Evolutionary conservation across 495 filamentous ascomycete species (phyloP).

Genomic region (Darksidea phi): DNA sequence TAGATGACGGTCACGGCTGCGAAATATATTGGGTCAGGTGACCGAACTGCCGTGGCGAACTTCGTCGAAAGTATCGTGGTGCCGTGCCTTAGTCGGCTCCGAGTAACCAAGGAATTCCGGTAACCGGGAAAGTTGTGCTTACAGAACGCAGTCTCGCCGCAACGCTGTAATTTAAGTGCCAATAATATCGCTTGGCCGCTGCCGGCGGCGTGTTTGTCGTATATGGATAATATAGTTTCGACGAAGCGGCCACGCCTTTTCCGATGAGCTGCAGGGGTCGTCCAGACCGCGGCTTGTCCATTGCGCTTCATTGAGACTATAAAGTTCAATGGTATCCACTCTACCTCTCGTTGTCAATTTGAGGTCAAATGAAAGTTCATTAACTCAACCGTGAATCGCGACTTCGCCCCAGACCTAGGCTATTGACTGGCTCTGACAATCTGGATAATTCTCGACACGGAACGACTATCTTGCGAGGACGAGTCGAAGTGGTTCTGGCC

Average conservation of each 20-base stretch:
- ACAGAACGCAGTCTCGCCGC: slow-evolving; percentile 34
- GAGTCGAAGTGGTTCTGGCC: slow-evolving; percentile 64
- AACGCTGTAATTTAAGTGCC: slow-evolving; percentile 31
- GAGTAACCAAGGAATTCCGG: slow-evolving; percentile 3
- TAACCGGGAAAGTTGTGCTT: slow-evolving; percentile 27
- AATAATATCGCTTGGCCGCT: slow-evolving; percentile 10
- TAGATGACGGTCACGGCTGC: slow-evolving; percentile 29
- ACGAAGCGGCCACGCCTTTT: slow-evolving; percentile 9
- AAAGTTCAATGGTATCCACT: slow-evolving; percentile 24
- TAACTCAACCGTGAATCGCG: slow-evolving; percentile 17
- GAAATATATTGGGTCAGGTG: slow-evolving; percentile 35
- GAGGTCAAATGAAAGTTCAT: slow-evolving; percentile 34
- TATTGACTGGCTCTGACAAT: slow-evolving; percentile 20
- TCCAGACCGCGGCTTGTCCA: slow-evolving; percentile 21
- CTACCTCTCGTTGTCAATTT: slow-evolving; percentile 26
- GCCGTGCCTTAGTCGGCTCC: not conserved
- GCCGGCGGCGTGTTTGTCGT: slow-evolving; percentile 2
- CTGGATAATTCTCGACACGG: slow-evolving; percentile 35
- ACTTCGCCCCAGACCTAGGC: slow-evolving; percentile 24
- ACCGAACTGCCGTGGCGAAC: slow-evolving; percentile 16
- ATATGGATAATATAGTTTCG: slow-evolving; percentile 26
- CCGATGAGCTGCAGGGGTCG: slow-evolving; percentile 21
- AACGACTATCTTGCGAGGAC: slow-evolving; percentile 69
- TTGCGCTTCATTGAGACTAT: slow-evolving; percentile 16
- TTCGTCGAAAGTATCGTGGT: not conserved